Conservation (phyloP, 2,329 filamentous ascomycete species). For the Fusarium liriodendri region DNA sequence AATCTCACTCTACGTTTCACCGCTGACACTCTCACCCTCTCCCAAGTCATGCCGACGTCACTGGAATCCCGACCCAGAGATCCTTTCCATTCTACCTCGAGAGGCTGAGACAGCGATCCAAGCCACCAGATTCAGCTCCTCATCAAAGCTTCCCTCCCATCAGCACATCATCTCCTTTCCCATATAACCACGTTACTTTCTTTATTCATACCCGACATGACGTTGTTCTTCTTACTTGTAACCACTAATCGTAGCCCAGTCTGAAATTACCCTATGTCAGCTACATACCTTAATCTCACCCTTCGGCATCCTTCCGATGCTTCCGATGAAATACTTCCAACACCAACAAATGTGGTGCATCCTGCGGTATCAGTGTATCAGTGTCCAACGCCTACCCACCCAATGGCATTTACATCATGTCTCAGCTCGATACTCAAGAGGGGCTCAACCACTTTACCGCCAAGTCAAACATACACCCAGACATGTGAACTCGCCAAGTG, state of each 20-base stretch:
- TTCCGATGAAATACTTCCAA: constrained; percentile 10
- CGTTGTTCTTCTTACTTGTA: background rate
- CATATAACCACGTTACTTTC: background rate
- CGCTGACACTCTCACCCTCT: background rate
- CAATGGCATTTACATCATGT: constrained; percentile 14
- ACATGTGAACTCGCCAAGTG: constrained; percentile 2
- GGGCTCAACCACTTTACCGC: constrained; percentile 14
- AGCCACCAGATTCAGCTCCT: constrained; percentile 21
- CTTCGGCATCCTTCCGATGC: background rate
- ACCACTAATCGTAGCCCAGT: background rate
- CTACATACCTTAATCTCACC: background rate
- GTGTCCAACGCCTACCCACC: background rate
- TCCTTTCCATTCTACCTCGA: constrained; percentile 6
- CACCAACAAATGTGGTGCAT: constrained; percentile 9
- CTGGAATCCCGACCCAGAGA: constrained; percentile 22
- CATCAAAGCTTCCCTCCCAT: background rate
- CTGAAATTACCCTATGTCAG: background rate
- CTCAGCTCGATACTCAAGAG: constrained; percentile 4
- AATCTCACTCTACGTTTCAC: background rate
- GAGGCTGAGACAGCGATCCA: constrained; percentile 28
- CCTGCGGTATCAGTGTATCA: constrained; percentile 5
- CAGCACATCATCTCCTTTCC: background rate
- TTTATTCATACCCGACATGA: background rate
- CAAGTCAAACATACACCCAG: background rate
- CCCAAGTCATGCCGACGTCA: constrained; percentile 20